These are phyloP conservation scores for Lentinus brumalis DNA, from an alignment of 768 basidiomycete genomes.

Conservation along the genomic window DNA sequence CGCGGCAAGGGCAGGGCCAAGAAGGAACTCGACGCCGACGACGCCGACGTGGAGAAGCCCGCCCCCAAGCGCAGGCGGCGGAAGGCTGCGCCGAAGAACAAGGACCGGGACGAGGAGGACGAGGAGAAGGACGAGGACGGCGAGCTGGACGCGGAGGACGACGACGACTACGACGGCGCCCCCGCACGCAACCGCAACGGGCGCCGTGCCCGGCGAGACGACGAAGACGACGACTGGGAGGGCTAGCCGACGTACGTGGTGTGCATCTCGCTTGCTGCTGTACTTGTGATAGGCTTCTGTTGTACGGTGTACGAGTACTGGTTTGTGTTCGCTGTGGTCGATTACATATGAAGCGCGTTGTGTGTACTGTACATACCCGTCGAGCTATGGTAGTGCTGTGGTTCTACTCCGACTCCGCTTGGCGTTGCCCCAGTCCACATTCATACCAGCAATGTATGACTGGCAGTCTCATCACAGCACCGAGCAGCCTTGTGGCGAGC, in stretches of 20 bases:
- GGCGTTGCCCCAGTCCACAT: too few relatives aligned
- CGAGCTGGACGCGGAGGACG: conserved; percentile 41
- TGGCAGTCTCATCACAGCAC: too few relatives aligned
- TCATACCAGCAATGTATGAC: too few relatives aligned
- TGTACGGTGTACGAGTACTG: too few relatives aligned
- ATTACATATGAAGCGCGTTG: too few relatives aligned
- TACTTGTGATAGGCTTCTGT: too few relatives aligned
- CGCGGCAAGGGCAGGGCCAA: conserved; percentile 52
- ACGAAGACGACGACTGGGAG: conserved; percentile 48
- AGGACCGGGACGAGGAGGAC: conserved; percentile 20
- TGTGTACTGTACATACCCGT: too few relatives aligned
- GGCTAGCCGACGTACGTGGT: neutral
- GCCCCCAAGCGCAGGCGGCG: conserved; percentile 47
- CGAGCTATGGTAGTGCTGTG: too few relatives aligned
- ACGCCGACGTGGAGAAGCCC: conserved; percentile 37
- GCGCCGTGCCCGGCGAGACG: conserved; percentile 37
- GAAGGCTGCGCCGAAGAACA: conserved; percentile 27
- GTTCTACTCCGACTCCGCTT: too few relatives aligned
- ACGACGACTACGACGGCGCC: conserved; percentile 45
- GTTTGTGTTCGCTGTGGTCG: too few relatives aligned
- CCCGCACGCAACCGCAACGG: conserved; percentile 17
- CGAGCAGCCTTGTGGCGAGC: too few relatives aligned
- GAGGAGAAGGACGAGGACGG: conserved; percentile 40
- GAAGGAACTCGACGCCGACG: conserved; percentile 33
- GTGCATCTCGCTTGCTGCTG: conserved; percentile 27